Conservation (phyloP, 495 filamentous ascomycete species). For the Pyronema omphalodes region DNA sequence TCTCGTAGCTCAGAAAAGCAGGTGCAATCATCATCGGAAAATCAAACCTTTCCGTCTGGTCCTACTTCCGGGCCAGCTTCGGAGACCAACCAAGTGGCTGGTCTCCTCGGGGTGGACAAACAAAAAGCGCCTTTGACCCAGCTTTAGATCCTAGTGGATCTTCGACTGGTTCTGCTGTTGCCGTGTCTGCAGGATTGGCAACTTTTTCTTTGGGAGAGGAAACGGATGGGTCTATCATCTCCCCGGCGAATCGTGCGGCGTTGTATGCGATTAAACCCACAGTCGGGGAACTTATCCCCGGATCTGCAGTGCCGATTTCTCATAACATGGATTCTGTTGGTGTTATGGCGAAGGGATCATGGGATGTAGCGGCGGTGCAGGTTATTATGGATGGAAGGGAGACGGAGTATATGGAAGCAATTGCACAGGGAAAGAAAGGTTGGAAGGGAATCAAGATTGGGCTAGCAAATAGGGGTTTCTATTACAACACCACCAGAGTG, state of each 20-base stretch:
- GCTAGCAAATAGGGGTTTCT: neutral
- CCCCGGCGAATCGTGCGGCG: constrained; percentile 27
- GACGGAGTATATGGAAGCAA: constrained; percentile 12
- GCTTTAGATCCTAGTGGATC: constrained; percentile 29
- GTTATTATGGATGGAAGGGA: neutral
- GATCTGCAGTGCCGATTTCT: constrained; percentile 23
- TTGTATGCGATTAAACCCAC: constrained; percentile 30
- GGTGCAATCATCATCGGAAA: constrained; percentile 34
- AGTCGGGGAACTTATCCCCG: constrained; percentile 20
- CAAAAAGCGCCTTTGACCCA: constrained; percentile 28
- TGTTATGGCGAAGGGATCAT: constrained; percentile 24
- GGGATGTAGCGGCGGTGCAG: constrained; percentile 18
- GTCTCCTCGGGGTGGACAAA: constrained; percentile 31
- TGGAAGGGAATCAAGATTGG: constrained; percentile 7
- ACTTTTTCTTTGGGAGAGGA: constrained; percentile 32
- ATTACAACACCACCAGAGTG: neutral
- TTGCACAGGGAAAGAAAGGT: constrained; percentile 9
- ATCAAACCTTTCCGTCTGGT: constrained; percentile 28
- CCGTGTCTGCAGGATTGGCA: constrained; percentile 29
- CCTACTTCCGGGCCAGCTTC: constrained; percentile 23
- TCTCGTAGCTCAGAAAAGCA: constrained; percentile 27
- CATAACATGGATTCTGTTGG: constrained; percentile 23
- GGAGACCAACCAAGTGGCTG: constrained; percentile 26
- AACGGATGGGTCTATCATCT: constrained; percentile 30
- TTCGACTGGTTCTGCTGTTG: constrained; percentile 33